A percentile compares a stretch with the other conserved stretches of the same genome.
Conservation (phyloP, 1,139 yeast genomes). For the Wickerhamomyces sp. region DNA sequence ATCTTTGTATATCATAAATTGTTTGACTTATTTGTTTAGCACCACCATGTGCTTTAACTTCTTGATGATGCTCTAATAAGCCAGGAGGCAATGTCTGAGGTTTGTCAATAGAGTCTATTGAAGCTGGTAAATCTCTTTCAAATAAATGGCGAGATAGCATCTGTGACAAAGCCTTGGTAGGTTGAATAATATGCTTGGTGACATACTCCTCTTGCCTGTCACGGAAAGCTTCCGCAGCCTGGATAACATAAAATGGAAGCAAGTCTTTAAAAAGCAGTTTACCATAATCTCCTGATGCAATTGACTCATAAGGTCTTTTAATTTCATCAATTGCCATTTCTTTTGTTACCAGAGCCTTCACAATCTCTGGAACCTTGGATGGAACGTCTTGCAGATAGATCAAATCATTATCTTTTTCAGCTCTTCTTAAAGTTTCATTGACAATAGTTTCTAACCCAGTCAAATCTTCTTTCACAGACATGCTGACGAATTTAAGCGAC, state of each 20-base stretch:
- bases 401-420: constrained; percentile 78
- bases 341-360: constrained; percentile 55
- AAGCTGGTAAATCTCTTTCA: constrained; percentile 52
- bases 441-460: constrained; percentile 44
- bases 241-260: constrained; percentile 63
- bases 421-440: constrained; percentile 41
- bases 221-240: constrained; percentile 62
- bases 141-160: constrained; percentile 41
- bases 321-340: constrained; percentile 39
- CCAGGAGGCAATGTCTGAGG: constrained; percentile 63
- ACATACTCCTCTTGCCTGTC: constrained; percentile 61
- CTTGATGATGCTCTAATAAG: constrained; percentile 50
- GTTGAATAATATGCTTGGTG: constrained; percentile 44
- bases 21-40: constrained; percentile 36
- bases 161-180: constrained; percentile 47
- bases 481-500: constrained; percentile 40
- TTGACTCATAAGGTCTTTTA: constrained; percentile 24
- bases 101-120: constrained; percentile 58
- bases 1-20: constrained; percentile 40
- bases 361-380: constrained; percentile 38
- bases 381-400: constrained; percentile 72
- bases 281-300: constrained; percentile 22
- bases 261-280: constrained; percentile 48
- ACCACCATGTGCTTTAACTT: constrained; percentile 56
- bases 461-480: constrained; percentile 43